Percentiles rank a stretch among this genome's conserved stretches.
These are phyloP conservation scores for Penicillium sp. DNA, from an alignment of 2,329 filamentous ascomycete species.

Conservation along the genomic window DNA sequence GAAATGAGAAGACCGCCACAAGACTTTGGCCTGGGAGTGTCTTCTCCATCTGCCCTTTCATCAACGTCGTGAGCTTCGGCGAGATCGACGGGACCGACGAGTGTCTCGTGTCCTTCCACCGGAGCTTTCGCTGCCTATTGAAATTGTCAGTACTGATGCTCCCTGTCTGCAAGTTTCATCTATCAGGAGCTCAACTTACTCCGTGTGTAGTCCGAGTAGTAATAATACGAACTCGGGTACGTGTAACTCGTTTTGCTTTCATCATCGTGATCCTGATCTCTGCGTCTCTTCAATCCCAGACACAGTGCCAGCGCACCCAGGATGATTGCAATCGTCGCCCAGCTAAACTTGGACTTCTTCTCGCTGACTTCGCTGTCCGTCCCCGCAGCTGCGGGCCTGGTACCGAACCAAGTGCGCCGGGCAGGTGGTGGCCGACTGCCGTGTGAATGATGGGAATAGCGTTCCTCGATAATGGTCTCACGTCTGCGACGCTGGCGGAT, in stretches of 20 bases:
- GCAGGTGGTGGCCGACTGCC: conserved; percentile 32
- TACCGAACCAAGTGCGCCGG: conserved; percentile 46
- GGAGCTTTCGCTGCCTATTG: conserved; percentile 48
- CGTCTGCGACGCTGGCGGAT: conserved; percentile 39
- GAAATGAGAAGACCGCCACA: neutral
- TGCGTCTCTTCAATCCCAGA: conserved; percentile 48
- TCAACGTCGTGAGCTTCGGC: conserved; percentile 33
- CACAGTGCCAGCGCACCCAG: conserved; percentile 49
- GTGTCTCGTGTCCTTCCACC: conserved; percentile 42
- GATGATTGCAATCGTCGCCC: conserved; percentile 46
- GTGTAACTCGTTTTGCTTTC: conserved; percentile 45
- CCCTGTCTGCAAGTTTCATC: neutral
- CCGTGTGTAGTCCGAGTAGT: conserved; percentile 47
- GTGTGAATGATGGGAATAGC: conserved; percentile 38
- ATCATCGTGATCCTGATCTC: conserved; percentile 33
- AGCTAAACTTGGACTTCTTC: conserved; percentile 42
- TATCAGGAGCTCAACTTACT: conserved; percentile 34
- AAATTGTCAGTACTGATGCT: conserved; percentile 12
- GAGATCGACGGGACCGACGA: conserved; percentile 33
- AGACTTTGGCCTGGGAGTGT: neutral
- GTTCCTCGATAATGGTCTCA: conserved; percentile 46
- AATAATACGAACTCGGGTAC: conserved; percentile 45
- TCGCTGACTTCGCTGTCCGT: conserved; percentile 32
- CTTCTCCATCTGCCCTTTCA: conserved; percentile 10
- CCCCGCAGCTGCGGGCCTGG: conserved; percentile 34